Base-by-base conservation (phyloP, 2,329 filamentous ascomycete species). In the Xylariaceae sp. region DNA sequence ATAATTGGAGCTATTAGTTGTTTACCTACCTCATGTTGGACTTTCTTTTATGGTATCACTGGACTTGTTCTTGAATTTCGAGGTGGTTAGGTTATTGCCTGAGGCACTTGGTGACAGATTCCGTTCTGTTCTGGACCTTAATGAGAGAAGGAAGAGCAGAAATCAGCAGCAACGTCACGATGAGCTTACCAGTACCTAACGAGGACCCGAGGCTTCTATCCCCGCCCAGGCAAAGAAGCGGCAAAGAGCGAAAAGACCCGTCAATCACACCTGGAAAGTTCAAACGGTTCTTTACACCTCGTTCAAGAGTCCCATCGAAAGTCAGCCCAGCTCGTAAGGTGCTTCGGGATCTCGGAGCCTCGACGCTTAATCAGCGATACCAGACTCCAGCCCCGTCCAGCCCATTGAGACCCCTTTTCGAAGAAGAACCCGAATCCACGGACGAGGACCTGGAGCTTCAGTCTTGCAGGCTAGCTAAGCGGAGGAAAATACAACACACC, bases 241-340 rank as follows among this genome's bases (percentile, higher is more conserved):
- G 67, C 59, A 83, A 82, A 63, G 79, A 82, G 65, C 75, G 74
- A 60, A 75, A 79, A 16, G 76, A 79, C 54, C 78, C 82, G 3
- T 82, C 80, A 31, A 78, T 84, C 49, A 84, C 82, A 3, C 82
- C 82, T 53, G 73, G 80, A 62, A 83, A 81, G 66, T 84, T 84
- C 60, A 74, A 67, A 29, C 74, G 75, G 23, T 84, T 84, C 74
- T 84, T 84, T 61, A 81, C 80, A 8, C 81, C 81, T 16, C 75
- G 79, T 19, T 74, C 75, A 12, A 71, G 75, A 48, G 73, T 76
- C 24, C 72, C 75, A 2, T 68, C 72, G 11, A 65, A 73, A 29
- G 71, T 71, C 16, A 78, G 73, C 52, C 71, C 74, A 4, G 75
- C 73, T 44, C 71, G 77, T 33, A 71, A 68, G 50, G 77, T 75